phyloP scores from a whole-genome alignment of 2,329 filamentous ascomycete species.

The Diaporthe sp. region DNA sequence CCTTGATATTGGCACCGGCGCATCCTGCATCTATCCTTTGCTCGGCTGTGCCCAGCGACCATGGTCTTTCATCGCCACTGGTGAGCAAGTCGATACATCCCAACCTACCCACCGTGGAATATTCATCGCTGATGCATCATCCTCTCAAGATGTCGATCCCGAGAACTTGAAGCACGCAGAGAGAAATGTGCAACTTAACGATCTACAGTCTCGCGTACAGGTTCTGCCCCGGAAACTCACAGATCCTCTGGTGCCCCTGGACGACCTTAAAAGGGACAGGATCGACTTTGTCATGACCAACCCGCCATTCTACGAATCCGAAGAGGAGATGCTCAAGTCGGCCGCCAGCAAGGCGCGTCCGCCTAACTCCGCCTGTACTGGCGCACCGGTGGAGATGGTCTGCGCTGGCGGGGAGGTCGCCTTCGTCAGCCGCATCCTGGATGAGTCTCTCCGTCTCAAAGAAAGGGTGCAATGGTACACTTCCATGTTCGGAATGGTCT shows the following conservation, averaged over 20 bases:
- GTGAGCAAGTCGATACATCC: constrained; percentile 43
- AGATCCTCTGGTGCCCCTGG: constrained; percentile 73
- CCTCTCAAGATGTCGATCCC: constrained; percentile 77
- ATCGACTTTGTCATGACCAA: constrained; percentile 94
- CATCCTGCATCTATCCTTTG: constrained; percentile 91
- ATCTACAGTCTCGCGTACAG: constrained; percentile 72
- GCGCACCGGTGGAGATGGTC: constrained; percentile 87
- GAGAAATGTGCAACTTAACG: constrained; percentile 76
- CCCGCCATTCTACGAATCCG: constrained; percentile 90
- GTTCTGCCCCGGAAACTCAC: constrained; percentile 67
- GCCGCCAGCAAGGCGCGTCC: constrained; percentile 75
- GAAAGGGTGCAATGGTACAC: constrained; percentile 87
- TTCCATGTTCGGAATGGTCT: constrained; percentile 87
- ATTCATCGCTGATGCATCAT: neutral
- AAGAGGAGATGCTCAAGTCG: constrained; percentile 74
- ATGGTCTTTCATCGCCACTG: constrained; percentile 81
- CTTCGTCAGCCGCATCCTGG: constrained; percentile 83
- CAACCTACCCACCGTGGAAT: neutral
- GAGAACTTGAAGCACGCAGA: constrained; percentile 75
- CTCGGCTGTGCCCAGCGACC: constrained; percentile 78
- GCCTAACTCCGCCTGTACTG: constrained; percentile 81
- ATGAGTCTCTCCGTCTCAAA: constrained; percentile 49
- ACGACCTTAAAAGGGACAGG: constrained; percentile 59
- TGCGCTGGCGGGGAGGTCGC: constrained; percentile 81
- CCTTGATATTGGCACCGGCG: constrained; percentile 90